These are phyloP conservation scores for Apiospora arundinis DNA, from an alignment of 2,329 filamentous ascomycete genomes.

Conservation along the genomic window DNA sequence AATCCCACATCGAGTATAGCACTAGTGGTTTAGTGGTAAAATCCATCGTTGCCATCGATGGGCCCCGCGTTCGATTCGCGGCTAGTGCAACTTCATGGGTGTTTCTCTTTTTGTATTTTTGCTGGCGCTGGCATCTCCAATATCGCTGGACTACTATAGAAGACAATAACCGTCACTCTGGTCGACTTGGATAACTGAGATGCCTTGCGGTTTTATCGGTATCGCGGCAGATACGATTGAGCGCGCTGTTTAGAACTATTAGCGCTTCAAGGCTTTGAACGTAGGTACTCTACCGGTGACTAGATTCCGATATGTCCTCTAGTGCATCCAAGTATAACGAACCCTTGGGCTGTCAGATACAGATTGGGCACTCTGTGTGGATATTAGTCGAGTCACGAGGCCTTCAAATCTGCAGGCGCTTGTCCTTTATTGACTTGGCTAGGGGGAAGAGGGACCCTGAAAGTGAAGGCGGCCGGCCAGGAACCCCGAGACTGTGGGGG, in stretches of 20 bases:
- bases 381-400: slow-evolving; percentile 27
- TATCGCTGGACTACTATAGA: no score
- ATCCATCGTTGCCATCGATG: slow-evolving; percentile 61
- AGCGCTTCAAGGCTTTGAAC: no score
- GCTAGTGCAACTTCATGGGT: slow-evolving; percentile 31
- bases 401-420: slow-evolving; percentile 27
- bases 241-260: no score
- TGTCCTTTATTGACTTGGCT: slow-evolving; percentile 21
- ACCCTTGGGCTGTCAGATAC: neutral
- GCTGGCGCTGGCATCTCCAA: no score
- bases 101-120: neutral
- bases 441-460: slow-evolving; percentile 28
- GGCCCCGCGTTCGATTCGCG: slow-evolving; percentile 55
- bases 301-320: neutral
- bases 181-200: no score
- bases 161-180: no score
- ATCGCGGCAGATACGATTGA: no score
- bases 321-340: neutral
- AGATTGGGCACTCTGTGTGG: neutral
- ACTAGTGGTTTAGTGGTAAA: slow-evolving; percentile 60
- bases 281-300: neutral
- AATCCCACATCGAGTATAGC: no score
- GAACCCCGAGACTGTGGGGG: neutral
- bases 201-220: no score
- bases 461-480: slow-evolving; percentile 9